Base-by-base conservation (phyloP, 495 filamentous ascomycete genomes). In the Aspergillus sclerotioniger region DNA sequence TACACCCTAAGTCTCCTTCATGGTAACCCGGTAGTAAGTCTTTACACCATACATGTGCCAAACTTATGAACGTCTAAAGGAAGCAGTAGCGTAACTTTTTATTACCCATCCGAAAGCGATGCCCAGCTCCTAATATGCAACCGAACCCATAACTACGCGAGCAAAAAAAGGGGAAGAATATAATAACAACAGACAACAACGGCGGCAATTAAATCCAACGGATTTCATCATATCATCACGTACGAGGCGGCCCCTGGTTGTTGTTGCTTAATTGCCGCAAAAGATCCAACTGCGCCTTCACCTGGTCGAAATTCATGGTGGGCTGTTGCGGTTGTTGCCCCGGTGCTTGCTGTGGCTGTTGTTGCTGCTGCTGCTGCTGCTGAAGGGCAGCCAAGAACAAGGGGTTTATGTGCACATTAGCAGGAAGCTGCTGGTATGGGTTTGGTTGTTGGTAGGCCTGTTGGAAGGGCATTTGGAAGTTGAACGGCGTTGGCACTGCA, bases 381-480 rank as follows among this genome's bases (percentile, higher is more conserved):
- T 78, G 75, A 54, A 78, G 53, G 25, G 69, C 68, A 59, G 75
- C 75, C 59, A 89, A 77, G 71, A 90, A 87, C 0, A 83, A 77
- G 6, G 87, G 87, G 53, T 87, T 89, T 60, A 90, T 78, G 52
- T 86, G 85, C 1, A 82, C 76, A 32, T 82, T 84, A n/a, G 72
- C 64, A 1, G 76, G 74, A 7, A 71, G 54, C 29, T 69, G 57
- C 39, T 69, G 72, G 58, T 76, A 77, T 9, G 67, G 64, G 53
- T 71, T 70, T 8, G 60, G 61, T 56, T 70, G 76, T 19, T 73
- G 71, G 53, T 71, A 71, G 44, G 65, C 61, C 54, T 72, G 68
- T 31, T 70, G 72, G 62, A 70, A 74, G 16, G 66, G 72, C 53
- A 77, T 70, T 45, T 74, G 75, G 66, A 76, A 68, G 56, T 72